Evolutionary conservation across 176 grass and related monocot genomes (phyloP).

Genomic region (Themeda triandra): DNA sequence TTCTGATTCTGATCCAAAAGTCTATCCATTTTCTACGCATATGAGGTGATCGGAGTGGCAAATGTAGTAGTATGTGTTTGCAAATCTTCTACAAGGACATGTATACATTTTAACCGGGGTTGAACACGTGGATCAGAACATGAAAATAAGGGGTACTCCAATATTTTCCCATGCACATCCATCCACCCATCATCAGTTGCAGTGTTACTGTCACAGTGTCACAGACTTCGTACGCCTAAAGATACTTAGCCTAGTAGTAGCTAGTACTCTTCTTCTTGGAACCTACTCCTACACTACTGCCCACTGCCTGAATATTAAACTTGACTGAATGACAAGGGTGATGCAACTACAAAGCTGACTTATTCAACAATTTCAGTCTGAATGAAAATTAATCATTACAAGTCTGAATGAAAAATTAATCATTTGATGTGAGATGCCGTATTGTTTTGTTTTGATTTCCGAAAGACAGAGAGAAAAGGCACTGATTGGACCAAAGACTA

Average conservation of each 20-base stretch:
- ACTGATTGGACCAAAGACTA: background rate
- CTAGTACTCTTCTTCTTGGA: background rate
- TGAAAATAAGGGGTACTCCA: too few species aligned
- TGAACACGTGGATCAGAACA: too few species aligned
- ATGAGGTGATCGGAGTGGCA: background rate
- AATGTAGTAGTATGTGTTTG: background rate
- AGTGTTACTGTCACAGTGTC: constrained; percentile 1
- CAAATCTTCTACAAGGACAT: background rate
- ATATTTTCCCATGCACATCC: background rate
- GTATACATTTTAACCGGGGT: too few species aligned
- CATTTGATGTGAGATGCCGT: background rate
- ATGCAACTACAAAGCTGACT: constrained; percentile 18
- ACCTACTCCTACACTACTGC: background rate
- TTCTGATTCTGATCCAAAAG: background rate
- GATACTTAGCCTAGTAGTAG: background rate
- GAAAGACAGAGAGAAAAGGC: background rate
- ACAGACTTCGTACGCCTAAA: background rate
- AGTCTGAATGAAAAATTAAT: too few species aligned
- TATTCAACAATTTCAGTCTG: background rate
- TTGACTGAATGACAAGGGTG: background rate
- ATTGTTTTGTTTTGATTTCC: background rate
- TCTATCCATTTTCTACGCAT: background rate
- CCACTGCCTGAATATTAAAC: background rate
- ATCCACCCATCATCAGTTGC: background rate
- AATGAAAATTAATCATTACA: background rate